Percentiles rank a stretch among this genome's conserved stretches.
These are phyloP conservation scores for Mucor mucedo DNA, from an alignment of 371 early-diverging fungal species.

Conservation along the genomic window DNA sequence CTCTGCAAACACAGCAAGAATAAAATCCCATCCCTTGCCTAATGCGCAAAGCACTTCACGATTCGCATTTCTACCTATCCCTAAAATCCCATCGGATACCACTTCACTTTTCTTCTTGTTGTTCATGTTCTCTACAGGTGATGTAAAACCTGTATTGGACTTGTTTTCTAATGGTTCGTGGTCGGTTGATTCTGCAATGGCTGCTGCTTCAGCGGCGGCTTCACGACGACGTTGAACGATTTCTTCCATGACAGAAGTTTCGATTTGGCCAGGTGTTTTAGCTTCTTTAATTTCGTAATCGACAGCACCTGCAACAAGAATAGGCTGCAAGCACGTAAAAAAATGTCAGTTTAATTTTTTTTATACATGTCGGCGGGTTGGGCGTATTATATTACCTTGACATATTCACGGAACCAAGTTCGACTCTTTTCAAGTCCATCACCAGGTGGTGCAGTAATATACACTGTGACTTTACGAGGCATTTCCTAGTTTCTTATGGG, in stretches of 20 bases:
- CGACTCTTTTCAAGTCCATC: too few relatives aligned
- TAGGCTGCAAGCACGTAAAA: constrained; percentile 57
- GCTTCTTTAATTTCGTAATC: constrained; percentile 75
- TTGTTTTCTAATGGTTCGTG: constrained; percentile 3
- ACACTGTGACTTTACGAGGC: too few relatives aligned
- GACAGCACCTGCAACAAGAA: constrained; percentile 71
- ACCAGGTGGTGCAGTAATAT: too few relatives aligned
- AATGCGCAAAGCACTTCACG: constrained; percentile 64
- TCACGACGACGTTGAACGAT: constrained; percentile 55
- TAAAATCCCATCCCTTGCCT: constrained; percentile 61
- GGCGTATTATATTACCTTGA: not conserved
- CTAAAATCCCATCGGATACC: constrained; percentile 59
- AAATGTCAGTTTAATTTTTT: not conserved
- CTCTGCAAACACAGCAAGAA: constrained; percentile 35
- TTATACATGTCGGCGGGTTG: not conserved
- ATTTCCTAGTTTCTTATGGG: too few relatives aligned
- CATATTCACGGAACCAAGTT: not conserved
- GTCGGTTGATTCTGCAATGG: not conserved
- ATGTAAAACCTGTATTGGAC: constrained; percentile 13
- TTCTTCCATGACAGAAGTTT: constrained; percentile 59
- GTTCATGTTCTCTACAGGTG: constrained; percentile 4
- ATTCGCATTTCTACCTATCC: constrained; percentile 66
- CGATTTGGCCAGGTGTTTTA: constrained; percentile 56
- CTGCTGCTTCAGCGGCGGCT: constrained; percentile 19
- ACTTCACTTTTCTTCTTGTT: not conserved